Conservation (phyloP, 148 eudicot species). For the Rhododendron griersonianum region DNA sequence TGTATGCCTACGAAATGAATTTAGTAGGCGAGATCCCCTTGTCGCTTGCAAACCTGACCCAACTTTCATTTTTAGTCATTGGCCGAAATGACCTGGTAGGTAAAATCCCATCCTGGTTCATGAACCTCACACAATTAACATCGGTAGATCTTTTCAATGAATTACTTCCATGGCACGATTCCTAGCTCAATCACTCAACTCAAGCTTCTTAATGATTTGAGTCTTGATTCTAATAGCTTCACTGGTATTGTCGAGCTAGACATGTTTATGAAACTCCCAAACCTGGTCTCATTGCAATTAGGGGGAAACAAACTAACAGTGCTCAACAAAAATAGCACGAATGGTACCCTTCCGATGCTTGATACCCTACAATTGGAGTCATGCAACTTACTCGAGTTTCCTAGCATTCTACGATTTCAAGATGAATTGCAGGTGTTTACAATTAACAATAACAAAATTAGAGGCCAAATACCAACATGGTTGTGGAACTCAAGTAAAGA, state of each 20-base stretch:
- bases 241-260: constrained; percentile 4
- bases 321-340: neutral
- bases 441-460: neutral
- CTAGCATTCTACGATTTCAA: constrained; percentile 8
- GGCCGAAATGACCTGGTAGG: constrained; percentile 7
- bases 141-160: neutral
- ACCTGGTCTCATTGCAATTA: neutral
- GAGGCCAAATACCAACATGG: too few relatives aligned
- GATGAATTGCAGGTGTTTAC: neutral
- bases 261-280: constrained; percentile 4
- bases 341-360: constrained; percentile 1
- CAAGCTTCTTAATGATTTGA: neutral
- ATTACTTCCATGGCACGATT: constrained; percentile 16
- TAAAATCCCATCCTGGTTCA: constrained; percentile 10
- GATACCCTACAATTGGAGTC: neutral
- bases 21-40: neutral
- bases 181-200: constrained; percentile 5
- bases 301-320: neutral
- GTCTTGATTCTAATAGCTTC: neutral
- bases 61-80: neutral
- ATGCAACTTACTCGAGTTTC: constrained; percentile 25
- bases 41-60: too few relatives aligned
- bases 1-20: neutral
- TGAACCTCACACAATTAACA: constrained; percentile 12
- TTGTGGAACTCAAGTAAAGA: too few relatives aligned